These are phyloP conservation scores for Rhizopogon sp. DNA, from an alignment of 768 basidiomycete genomes.

Conservation along the genomic window DNA sequence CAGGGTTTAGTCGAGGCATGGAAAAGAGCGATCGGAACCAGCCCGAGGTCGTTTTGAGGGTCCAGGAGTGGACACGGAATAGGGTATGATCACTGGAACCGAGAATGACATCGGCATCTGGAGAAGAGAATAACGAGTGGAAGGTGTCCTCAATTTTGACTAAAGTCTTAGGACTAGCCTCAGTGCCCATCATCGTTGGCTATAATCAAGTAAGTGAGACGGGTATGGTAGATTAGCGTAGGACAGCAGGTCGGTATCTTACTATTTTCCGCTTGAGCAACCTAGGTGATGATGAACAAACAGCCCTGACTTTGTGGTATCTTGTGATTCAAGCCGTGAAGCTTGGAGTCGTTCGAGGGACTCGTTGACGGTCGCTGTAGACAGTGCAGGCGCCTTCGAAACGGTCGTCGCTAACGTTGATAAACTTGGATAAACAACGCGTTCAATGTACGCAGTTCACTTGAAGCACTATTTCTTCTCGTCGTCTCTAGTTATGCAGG, in stretches of 20 bases:
- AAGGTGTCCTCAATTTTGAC: neutral
- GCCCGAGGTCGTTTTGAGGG: conserved; percentile 57
- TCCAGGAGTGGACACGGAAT: conserved; percentile 57
- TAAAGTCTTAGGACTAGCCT: neutral
- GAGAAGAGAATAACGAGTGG: conserved; percentile 48
- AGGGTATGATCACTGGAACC: conserved; percentile 44
- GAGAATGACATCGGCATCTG: conserved; percentile 53
- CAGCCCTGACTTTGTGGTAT: neutral
- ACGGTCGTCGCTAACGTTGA: no score
- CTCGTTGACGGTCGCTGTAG: no score
- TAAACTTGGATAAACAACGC: no score
- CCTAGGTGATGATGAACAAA: neutral
- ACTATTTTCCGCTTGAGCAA: neutral
- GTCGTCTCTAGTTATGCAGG: no score
- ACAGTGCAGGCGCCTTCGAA: no score
- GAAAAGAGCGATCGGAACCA: conserved; percentile 62
- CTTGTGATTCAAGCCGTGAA: neutral
- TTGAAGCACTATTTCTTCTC: no score
- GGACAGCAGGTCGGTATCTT: neutral
- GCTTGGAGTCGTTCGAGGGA: no score
- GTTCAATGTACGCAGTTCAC: no score
- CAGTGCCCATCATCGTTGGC: neutral
- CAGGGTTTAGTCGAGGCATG: conserved; percentile 37
- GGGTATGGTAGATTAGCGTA: neutral
- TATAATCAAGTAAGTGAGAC: neutral